Conservation (phyloP, 2,329 filamentous ascomycete species). For the Nemania serpens region DNA sequence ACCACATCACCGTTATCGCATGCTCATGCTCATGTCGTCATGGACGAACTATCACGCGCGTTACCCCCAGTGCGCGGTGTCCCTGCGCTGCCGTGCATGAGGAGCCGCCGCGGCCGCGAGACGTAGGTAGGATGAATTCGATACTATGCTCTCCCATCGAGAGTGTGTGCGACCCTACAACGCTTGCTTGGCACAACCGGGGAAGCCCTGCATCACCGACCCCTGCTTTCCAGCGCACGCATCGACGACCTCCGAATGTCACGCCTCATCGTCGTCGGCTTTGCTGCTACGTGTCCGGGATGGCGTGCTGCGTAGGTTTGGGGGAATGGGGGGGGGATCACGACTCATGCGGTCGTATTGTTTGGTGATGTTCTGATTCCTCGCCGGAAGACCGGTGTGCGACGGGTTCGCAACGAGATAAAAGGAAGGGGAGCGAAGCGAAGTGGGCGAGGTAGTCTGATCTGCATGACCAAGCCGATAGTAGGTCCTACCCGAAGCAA, state of each 20-base stretch:
- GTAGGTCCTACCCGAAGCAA: too few relatives aligned
- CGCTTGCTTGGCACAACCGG: not conserved
- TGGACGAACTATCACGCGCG: not conserved
- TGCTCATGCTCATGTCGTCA: not conserved
- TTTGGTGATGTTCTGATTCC: not conserved
- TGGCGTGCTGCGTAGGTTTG: too few relatives aligned
- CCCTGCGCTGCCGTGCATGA: not conserved
- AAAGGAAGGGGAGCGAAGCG: too few relatives aligned
- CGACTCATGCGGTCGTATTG: not conserved
- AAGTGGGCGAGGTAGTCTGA: too few relatives aligned
- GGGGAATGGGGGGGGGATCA: not conserved
- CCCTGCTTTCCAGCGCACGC: not conserved
- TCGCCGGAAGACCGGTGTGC: not conserved
- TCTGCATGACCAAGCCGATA: too few relatives aligned
- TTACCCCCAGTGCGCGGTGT: not conserved
- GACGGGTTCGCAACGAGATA: too few relatives aligned
- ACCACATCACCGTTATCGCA: not conserved
- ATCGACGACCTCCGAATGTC: not conserved
- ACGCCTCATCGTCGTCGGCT: not conserved
- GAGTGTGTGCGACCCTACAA: not conserved
- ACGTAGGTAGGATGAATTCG: not conserved
- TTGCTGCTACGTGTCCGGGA: not conserved
- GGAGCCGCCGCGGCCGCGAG: not conserved
- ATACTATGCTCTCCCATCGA: not conserved
- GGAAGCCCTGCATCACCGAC: not conserved